Percentiles rank a stretch among this genome's conserved stretches.
These are phyloP conservation scores for Chytriomyces hyalinus DNA, from an alignment of 192 early-diverging fungal species.

Conservation along the genomic window DNA sequence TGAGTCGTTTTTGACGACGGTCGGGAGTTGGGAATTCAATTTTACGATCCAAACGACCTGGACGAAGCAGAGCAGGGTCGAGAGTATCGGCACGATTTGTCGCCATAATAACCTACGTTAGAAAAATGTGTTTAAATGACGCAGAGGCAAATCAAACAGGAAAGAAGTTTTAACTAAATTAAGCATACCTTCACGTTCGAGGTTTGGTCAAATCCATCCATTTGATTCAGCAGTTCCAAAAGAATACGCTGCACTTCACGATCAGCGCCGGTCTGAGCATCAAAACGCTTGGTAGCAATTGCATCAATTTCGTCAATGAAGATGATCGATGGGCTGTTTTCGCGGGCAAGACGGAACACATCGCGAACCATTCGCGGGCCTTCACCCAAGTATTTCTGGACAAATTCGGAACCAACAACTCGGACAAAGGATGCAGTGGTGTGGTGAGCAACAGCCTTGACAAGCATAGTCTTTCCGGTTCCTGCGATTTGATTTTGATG, in stretches of 20 bases:
- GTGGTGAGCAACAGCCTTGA: constrained; percentile 98
- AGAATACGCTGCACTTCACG: constrained; percentile 97
- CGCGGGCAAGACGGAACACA: constrained; percentile 94
- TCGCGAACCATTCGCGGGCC: constrained; percentile 98
- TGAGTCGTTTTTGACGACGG: constrained; percentile 94
- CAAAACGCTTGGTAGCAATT: constrained; percentile 88
- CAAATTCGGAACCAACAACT: constrained; percentile 95
- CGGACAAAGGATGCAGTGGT: constrained; percentile 97
- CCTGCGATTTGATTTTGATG: background rate
- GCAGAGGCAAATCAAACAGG: background rate
- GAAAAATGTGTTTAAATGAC: background rate
- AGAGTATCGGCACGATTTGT: constrained; percentile 97
- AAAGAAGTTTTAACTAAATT: background rate
- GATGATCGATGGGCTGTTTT: constrained; percentile 96
- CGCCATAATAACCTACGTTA: constrained; percentile 86
- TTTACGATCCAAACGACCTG: constrained; percentile 98
- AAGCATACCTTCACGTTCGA: constrained; percentile 87
- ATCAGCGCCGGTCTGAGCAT: constrained; percentile 82
- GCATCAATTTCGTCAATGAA: constrained; percentile 99
- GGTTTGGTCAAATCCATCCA: constrained; percentile 96
- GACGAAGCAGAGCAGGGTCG: constrained; percentile 96
- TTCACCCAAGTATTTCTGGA: constrained; percentile 99
- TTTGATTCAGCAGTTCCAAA: constrained; percentile 95
- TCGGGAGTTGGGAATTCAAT: constrained; percentile 99
- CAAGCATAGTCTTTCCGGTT: constrained; percentile 87